Evolutionary conservation across 2,329 filamentous ascomycete species (phyloP).

Genomic region (Trichoderma breve): DNA sequence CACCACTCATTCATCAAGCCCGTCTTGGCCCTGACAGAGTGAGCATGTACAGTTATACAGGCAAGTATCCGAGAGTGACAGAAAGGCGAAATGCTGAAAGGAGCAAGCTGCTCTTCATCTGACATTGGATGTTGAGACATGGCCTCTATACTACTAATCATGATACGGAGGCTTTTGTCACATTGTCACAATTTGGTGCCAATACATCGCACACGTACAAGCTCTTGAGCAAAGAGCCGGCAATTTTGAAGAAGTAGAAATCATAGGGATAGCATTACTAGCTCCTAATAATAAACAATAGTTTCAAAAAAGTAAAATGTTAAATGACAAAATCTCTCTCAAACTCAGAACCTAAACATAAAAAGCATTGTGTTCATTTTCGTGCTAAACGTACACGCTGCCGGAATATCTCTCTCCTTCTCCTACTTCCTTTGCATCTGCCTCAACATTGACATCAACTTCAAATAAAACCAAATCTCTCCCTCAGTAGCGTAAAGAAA

Average conservation of each 20-base stretch:
- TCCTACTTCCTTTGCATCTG: neutral
- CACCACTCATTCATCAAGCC: neutral
- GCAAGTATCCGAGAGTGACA: neutral
- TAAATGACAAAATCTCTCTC: conserved; percentile 3
- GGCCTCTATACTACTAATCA: neutral
- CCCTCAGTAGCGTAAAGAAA: neutral
- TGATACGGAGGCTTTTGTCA: neutral
- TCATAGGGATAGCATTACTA: neutral
- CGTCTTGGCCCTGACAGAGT: neutral
- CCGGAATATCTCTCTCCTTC: neutral
- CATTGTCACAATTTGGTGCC: neutral
- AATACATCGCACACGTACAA: neutral
- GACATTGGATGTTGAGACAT: neutral
- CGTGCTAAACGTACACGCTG: conserved; percentile 6
- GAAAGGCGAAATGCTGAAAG: neutral
- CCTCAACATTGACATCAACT: neutral
- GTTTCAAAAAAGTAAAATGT: neutral
- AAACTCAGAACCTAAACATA: neutral
- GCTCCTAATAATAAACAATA: neutral
- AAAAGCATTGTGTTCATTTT: conserved; percentile 4
- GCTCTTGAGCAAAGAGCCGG: neutral
- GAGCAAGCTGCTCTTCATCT: neutral
- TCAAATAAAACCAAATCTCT: neutral
- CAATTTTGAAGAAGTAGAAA: neutral
- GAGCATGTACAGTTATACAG: neutral